These are phyloP conservation scores for Glycyrrhiza uralensis DNA, from an alignment of 306 rosid genomes.

Conservation along the genomic window DNA sequence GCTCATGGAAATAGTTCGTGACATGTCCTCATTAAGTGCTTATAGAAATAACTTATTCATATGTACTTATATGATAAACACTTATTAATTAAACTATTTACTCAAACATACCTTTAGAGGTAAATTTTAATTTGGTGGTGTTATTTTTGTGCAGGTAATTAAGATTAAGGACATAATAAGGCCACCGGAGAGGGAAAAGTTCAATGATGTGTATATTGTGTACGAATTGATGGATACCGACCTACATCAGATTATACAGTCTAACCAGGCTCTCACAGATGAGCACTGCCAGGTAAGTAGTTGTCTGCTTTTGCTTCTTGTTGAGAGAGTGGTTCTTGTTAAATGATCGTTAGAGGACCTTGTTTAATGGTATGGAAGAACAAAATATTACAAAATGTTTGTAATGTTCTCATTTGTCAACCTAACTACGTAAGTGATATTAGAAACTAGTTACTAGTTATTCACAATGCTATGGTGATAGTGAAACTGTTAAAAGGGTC, in stretches of 20 bases:
- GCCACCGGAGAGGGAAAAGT: slow-evolving; percentile 70
- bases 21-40: too few species aligned
- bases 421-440: neutral
- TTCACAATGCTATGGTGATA: neutral
- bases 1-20: too few species aligned
- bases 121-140: neutral
- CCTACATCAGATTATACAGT: slow-evolving; percentile 78
- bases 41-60: too few species aligned
- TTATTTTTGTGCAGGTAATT: slow-evolving; percentile 49
- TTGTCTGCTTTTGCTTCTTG: neutral
- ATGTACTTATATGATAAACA: too few species aligned
- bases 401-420: slow-evolving; percentile 2
- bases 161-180: slow-evolving; percentile 83
- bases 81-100: too few species aligned
- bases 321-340: neutral
- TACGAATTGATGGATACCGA: slow-evolving; percentile 93
- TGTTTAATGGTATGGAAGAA: neutral
- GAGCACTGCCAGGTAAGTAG: slow-evolving; percentile 82
- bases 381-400: neutral
- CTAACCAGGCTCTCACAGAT: slow-evolving; percentile 76
- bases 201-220: slow-evolving; percentile 83
- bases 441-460: neutral
- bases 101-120: too few species aligned
- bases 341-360: neutral
- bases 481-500: neutral